Evolutionary conservation across 441 rosid species (phyloP), one percentile per base, ranked within the genome.

Genomic region (Jatropha multifida): DNA sequence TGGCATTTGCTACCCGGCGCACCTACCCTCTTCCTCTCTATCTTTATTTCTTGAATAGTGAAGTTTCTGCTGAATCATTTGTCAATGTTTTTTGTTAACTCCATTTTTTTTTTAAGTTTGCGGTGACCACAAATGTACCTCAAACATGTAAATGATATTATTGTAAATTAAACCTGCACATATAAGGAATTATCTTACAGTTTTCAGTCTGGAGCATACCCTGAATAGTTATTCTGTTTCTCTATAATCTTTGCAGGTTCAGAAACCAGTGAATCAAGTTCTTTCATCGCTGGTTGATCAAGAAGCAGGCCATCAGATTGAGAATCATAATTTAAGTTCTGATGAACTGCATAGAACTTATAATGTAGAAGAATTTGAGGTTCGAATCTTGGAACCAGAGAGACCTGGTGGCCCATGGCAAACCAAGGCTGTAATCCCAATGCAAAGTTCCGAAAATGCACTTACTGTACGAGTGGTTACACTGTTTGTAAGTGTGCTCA

Each of bases 361-460:
- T 82, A 83, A 82, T 63, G 84, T 94, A 56, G 98, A 96, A 71
- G 99, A 96, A 83, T 94, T 89, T 81, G 97, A 96, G 88, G 90
- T 96, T 77, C 94, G 90, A 75, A 90, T 96, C 81, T 69, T 96
- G 86, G 98, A 94, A 83, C 98, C 97, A 44, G 94, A 93, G 79
- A 91, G 79, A 80, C 85, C 88, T 76, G 97, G 97, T 78, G 97
- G 97, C 48, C 92, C 90, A 81, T 96, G 99, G 99, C 94, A 92
- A 85, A 88, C 97, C 64, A 94, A 81, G 84, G 98, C 98, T 80
- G 91, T 92, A 76, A 96, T 96, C 74, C 91, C 96, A 81, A 94
- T 96, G 99, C 99, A 96, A 81, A 87, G 85, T 87, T 83, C 97
- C 80, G 99, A 94, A 86, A 91, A 92, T 89, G 97, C 99, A 15